Evolutionary conservation across 768 basidiomycete genomes (phyloP), one percentile per base, ranked within the genome.

Genomic region (Suillus cothurnatus): DNA sequence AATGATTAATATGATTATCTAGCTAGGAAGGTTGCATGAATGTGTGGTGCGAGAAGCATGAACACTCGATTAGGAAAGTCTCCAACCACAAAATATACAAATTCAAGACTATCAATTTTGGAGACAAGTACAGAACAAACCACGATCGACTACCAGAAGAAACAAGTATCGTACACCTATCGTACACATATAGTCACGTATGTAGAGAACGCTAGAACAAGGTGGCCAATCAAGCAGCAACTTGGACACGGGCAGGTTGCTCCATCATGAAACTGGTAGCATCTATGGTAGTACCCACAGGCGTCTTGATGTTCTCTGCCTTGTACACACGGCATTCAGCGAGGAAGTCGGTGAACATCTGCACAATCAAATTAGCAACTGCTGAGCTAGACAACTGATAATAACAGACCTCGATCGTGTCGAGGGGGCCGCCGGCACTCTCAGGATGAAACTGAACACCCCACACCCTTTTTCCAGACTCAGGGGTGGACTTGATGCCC

Each of bases 361-460:
- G 63, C 3, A 61, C 52, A 32, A 61, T 59, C 45, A 56, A n/a
- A 26, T n/a, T n/a, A 39, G 31, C 2, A 17, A 23, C 41, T 28
- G 39, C 28, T 14, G 5, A 1, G n/a, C 5, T 21, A 21, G 39
- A 41, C 15, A 23, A 32, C 23, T 21, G 12, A 41, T 21, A 23
- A 41, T 2, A 15, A 77, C 86, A 59, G 63, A 94, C 94, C 87
- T 96, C 95, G 66, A 99, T 97, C 4, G 97, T 99, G 76, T 99
- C 97, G 64, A 99, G 85, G 52, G 97, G 97, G n/a, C 97, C 97
- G 47, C 97, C 97, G 32, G 95, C 93, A 68, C 94, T 95, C 79
- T 99, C 97, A 19, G 97, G 97, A 78, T 99, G 97, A 88, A 99
- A 99, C 74, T 99, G 97, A 26, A 99, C 97, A 70, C 97, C 97